phyloP scores from a whole-genome alignment of 768 basidiomycete species.

The Lactarius trivialis region DNA sequence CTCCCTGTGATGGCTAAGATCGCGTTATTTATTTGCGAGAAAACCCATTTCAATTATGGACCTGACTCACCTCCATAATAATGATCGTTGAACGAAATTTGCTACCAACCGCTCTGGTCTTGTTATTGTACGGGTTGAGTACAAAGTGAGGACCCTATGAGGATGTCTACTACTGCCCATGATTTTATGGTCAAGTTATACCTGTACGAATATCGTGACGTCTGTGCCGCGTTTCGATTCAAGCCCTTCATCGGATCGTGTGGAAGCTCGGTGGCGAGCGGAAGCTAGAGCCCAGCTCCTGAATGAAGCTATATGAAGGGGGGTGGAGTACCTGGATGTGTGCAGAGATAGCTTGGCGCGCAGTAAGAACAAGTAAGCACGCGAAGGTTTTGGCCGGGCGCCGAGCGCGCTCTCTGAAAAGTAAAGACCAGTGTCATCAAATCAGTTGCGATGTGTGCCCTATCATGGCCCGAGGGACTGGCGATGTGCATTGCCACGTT shows the following conservation, averaged over 20 bases:
- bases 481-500: not conserved
- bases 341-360: not conserved
- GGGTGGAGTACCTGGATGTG: not conserved
- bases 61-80: constrained; percentile 17
- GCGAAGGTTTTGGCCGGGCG: constrained; percentile 2
- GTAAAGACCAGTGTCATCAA: not conserved
- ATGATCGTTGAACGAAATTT: not conserved
- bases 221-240: constrained; percentile 21
- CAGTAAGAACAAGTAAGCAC: not conserved
- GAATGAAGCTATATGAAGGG: not conserved
- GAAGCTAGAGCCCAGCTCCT: constrained; percentile 11
- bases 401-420: not conserved
- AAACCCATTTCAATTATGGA: not conserved
- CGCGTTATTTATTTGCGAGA: not conserved
- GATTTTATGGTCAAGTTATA: constrained; percentile 11
- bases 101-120: not conserved
- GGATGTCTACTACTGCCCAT: constrained; percentile 24
- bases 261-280: constrained; percentile 10
- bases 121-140: constrained; percentile 7
- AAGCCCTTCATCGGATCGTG: constrained; percentile 19
- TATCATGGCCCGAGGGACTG: not conserved
- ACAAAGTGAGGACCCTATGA: constrained; percentile 7
- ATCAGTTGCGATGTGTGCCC: not conserved
- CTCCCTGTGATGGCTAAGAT: not conserved
- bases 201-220: constrained; percentile 13